Base-by-base conservation (phyloP, 1,284 basidiomycete genomes). In the Gymnopus androsaceus region DNA sequence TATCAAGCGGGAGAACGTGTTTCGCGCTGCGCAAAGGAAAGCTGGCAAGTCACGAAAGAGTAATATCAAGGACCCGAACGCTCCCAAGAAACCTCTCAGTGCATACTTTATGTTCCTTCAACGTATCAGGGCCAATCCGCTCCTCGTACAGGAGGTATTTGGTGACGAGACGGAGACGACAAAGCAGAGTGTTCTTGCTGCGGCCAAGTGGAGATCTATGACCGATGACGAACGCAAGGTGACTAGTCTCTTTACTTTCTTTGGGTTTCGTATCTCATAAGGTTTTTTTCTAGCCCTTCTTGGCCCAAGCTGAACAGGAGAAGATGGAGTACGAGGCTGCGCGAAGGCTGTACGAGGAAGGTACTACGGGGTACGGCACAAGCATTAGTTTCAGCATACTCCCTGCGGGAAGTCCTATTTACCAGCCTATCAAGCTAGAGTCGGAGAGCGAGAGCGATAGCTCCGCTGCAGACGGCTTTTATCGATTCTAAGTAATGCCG, bases 91-190 rank as follows among this genome's bases (percentile, higher is more conserved):
- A 72, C 95, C 95, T 3, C 83, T 97, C 28, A 90, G 87, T 65
- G 94, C 95, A 3, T 98, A 97, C 70, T 97, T 97, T 66, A 90
- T 96, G 84, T 98, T 95, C 78, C 73, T 97, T 60, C 92, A 95
- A 70, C 84, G 87, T 47, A 95, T 95, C 65, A 82, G 94, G 60
- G 82, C 87, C 45, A 86, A 91, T 66, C 82, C 84, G 12, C 76
- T 78, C 38, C 74, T 94, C 31, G 88, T 92, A 17, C 79, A 73
- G 61, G 87, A 89, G 21, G 87, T 97, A 15, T 96, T 96, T 74
- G 92, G 90, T n/a, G 88, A 91, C 51, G 94, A 96, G 75, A 88
- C 85, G 42, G 95, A 96, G 75, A 95, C 95, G 3, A 95, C 95
- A 36, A 92, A 91, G 73, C 95, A 97, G 76, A 95, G 92, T 72